Evolutionary conservation across 257 asterid species (phyloP), one percentile per base, ranked within the genome.

Genomic region (Solanum virginianum): DNA sequence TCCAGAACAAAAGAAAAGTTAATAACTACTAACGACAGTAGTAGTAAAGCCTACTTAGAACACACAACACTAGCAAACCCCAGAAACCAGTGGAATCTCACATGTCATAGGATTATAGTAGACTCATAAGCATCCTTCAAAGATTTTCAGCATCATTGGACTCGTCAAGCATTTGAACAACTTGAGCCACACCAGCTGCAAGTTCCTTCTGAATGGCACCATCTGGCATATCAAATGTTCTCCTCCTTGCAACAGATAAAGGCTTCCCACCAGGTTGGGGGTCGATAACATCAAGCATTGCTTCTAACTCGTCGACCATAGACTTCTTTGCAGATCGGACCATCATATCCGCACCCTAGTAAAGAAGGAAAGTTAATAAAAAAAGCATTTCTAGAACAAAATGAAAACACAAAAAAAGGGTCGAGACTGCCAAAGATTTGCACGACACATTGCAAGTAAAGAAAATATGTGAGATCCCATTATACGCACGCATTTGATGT

Each of bases 141-240:
- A 89, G 36, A 82, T 91, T 86, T 74, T 92, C 96, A 45, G 93
- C 89, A 62, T 84, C 87, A 69, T 88, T 80, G 6, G 85, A 91
- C 56, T 94, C 98, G 80, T 94, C 96, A 51, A 97, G 92, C 98
- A 97, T 89, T 62, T 87, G 94, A 84, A 97, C 94, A 6, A 97
- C 97, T 90, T 94, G 92, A 7, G 98, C 95, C 10, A 97, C 98
- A 39, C 98, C 98, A n/a, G 94, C 96, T 47, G 98, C 95, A 68
- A 95, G 91, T 87, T 92, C 98, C 89, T 92, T 94, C 88, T 91
- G 91, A 79, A 94, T 88, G 36, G 71, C 80, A 12, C 92, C 86
- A 85, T 94, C 98, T 14, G 99, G 99, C 98, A 97, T 92, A 53
- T 97, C 98, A 70, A 97, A 95, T 4, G 97, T 92, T 87, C 99